Conservation (phyloP, 1,139 yeast genomes). For the Yarrowia galli region DNA sequence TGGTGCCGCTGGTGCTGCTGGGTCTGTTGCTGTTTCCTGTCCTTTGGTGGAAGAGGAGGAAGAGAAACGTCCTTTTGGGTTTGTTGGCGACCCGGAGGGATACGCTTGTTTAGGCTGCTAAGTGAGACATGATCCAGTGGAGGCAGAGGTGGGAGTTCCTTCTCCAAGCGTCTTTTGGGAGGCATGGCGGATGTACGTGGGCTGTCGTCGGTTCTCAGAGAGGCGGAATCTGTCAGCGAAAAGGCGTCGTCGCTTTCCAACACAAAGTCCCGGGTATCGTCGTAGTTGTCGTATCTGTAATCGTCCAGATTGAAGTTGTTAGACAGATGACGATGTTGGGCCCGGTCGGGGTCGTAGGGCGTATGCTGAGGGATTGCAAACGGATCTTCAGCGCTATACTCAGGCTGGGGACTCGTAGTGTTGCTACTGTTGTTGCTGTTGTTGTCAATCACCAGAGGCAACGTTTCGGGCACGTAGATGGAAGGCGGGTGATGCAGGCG, state of each 20-base stretch:
- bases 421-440: background rate
- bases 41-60: conserved; percentile 22
- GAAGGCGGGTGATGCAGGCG: conserved; percentile 19
- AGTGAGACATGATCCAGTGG: conserved; percentile 28
- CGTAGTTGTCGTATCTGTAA: conserved; percentile 33
- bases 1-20: background rate
- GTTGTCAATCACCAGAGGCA: background rate
- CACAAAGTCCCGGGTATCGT: conserved; percentile 31
- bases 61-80: conserved; percentile 1
- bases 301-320: conserved; percentile 34
- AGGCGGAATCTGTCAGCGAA: conserved; percentile 18
- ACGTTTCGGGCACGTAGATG: conserved; percentile 12
- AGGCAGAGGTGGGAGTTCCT: conserved; percentile 26
- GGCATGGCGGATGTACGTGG: conserved; percentile 17
- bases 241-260: conserved; percentile 21
- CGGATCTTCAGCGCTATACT: background rate
- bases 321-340: conserved; percentile 32
- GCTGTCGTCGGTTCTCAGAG: conserved; percentile 9
- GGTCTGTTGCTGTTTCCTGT: background rate
- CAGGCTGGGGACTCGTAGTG: background rate
- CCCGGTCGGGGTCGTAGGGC: conserved; percentile 5
- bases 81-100: conserved; percentile 24
- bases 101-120: conserved; percentile 20
- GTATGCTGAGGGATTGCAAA: conserved; percentile 34
- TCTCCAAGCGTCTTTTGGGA: conserved; percentile 22